phyloP scores from a whole-genome alignment of 106 monocot genomes.

The Allium cepa region DNA sequence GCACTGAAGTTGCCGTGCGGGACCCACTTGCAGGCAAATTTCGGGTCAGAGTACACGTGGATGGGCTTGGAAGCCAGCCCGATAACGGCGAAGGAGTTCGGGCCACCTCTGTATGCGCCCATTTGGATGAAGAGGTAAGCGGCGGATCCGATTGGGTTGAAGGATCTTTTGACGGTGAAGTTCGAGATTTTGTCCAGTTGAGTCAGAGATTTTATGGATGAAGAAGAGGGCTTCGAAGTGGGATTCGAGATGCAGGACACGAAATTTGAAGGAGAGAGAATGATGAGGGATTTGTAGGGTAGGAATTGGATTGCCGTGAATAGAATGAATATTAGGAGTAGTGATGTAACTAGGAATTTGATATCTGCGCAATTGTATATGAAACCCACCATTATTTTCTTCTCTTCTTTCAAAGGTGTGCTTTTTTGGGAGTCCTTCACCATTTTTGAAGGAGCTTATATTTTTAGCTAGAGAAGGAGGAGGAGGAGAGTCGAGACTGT shows the following conservation, averaged over 20 bases:
- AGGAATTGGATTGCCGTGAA: background rate
- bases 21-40: constrained; percentile 57
- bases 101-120: constrained; percentile 71
- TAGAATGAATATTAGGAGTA: background rate
- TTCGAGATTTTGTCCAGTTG: background rate
- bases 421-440: background rate
- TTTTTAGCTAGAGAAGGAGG: background rate
- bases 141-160: constrained; percentile 53
- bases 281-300: background rate
- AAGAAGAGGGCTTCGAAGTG: background rate
- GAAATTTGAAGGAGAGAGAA: background rate
- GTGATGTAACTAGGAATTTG: constrained; percentile 10
- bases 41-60: constrained; percentile 58
- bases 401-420: background rate
- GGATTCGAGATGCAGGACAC: constrained; percentile 1
- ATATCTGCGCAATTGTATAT: constrained; percentile 42
- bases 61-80: constrained; percentile 73
- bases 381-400: constrained; percentile 10
- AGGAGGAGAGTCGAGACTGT: background rate
- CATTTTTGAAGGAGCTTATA: background rate
- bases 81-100: constrained; percentile 55
- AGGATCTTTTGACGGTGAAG: constrained; percentile 22
- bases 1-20: constrained; percentile 7
- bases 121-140: constrained; percentile 79
- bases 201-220: background rate